Base-by-base conservation (phyloP, 73 alveolate genomes). In the Paraurostyla sp. region DNA sequence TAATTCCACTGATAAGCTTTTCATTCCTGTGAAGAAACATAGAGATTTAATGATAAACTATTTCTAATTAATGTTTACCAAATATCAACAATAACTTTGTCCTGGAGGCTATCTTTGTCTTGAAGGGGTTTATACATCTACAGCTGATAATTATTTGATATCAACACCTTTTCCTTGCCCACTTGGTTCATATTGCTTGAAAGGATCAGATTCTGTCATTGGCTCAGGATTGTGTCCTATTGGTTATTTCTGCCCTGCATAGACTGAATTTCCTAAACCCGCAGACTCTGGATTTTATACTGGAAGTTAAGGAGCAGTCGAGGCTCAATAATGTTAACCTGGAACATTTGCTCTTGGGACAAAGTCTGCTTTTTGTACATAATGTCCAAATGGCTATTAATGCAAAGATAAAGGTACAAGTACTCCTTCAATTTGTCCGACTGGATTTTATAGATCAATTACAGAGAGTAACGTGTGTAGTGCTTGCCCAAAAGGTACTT, bases 321-420 rank as follows among this genome's bases (percentile, higher is more conserved):
- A 51, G 46, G 93, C 91, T 22, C 87, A 93, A 6, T 75, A 62
- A 23, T 96, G 99, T 36, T 89, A 80, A 25, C 97, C 99, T 41
- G 97, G 97, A 0, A 84, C 84, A 50, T 87, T 83, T 73, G 88
- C 99, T 0, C 73, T 92, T 11, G 94, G 86, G 38, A 85, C 73
- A 36, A 41, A 51, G 32, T 52, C 93, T 13, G 41, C 94, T 15
- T 60, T 82, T 15, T 96, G 99, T 45, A 56, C 87, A n/a, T 80
- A 81, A 57, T 96, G 99, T 48, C 99, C 99, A 30, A 91, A 91
- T 92, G 99, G 99, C 0, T 96, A 94, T 80, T 95, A 96, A 69
- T 96, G 99, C 49, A 73, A 85, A 65, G 94, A 84, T 42, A 76
- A 85, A 29, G 99, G 99, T 16, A 92, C 98, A 29, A 81, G 93